A percentile compares a stretch with the other conserved stretches of the same genome.
These are phyloP conservation scores for Barnettozyma californica DNA, from an alignment of 805 yeast species.

Conservation along the genomic window DNA sequence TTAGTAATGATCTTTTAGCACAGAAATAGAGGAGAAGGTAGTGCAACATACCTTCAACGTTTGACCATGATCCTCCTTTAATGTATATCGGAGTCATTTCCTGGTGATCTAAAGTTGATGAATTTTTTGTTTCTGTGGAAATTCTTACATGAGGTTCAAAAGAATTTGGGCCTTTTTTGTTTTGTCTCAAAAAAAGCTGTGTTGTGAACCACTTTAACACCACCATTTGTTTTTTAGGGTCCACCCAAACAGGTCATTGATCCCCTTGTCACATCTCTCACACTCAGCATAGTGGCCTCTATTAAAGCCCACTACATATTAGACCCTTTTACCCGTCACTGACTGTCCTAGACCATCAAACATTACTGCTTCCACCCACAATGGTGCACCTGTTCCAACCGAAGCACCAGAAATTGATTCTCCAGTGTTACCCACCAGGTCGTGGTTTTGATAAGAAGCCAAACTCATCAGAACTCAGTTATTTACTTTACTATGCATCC, in stretches of 20 bases:
- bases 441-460: slow-evolving; percentile 83
- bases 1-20: slow-evolving; percentile 5
- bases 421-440: slow-evolving; percentile 92
- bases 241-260: background rate
- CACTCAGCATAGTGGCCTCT: background rate
- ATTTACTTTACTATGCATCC: slow-evolving; percentile 83
- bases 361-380: background rate
- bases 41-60: slow-evolving; percentile 36
- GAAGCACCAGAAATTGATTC: slow-evolving; percentile 84
- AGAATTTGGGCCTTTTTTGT: background rate
- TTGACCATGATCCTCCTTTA: slow-evolving; percentile 89
- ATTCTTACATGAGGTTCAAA: background rate
- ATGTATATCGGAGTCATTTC: slow-evolving; percentile 60
- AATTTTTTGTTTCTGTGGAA: background rate
- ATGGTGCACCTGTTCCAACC: slow-evolving; percentile 45
- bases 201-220: background rate
- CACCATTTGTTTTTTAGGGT: background rate
- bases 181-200: background rate
- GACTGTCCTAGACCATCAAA: background rate
- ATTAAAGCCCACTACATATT: background rate
- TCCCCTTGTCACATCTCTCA: background rate
- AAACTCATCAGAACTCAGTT: slow-evolving; percentile 85
- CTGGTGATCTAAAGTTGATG: background rate
- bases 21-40: background rate
- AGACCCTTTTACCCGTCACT: background rate